Evolutionary conservation across 2,329 filamentous ascomycete species (phyloP), one percentile per base, ranked within the genome.

Genomic region (Cordyceps fumosorosea): DNA sequence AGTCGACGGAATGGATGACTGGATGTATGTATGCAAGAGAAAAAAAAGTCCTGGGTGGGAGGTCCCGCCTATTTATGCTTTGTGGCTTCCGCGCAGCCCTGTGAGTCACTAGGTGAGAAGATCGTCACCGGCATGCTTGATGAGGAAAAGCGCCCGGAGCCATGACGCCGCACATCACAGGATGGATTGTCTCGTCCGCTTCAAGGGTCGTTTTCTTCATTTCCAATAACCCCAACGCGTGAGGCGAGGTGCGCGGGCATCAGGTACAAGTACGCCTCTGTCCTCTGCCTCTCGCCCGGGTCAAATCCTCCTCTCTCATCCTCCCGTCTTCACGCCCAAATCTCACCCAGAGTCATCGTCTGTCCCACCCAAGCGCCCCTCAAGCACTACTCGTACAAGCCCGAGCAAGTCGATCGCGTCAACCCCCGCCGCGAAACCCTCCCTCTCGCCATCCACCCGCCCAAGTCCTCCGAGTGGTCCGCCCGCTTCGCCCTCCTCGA

Each of bases 401-500:
- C 56, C 3, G 53, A 61, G 37, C 8, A 26, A n/a, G 40, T 63
- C 47, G 48, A 69, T 20, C 26, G 20, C 24, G 20, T 67, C 55
- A 56, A 32, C 16, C 37, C 63, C 16, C 63, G 63, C 55, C 44
- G 42, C 16, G 57, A 56, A 5, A 11, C 42, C 8, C 50, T 56
- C 18, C 62, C 64, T 2, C 55, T 62, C 8, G 64, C 60, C 44
- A 65, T 65, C 22, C 20, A 42, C 3, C 62, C 64, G 22, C 54
- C 64, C 14, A 60, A 64, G 20, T n/a, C 58, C 5, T n/a, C 58
- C 8, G 24, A 48, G 6, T 65, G 64, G 62, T 32, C 54, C 8
- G 26, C 32, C 1, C 62, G 65, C 24, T 75, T 72, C 63, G 56
- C 67, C 8, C 52, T 24, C 8, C 66, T 69, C 64, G 69, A 68